phyloP scores from a whole-genome alignment of 1,284 basidiomycete species.

The Chiua sp. region DNA sequence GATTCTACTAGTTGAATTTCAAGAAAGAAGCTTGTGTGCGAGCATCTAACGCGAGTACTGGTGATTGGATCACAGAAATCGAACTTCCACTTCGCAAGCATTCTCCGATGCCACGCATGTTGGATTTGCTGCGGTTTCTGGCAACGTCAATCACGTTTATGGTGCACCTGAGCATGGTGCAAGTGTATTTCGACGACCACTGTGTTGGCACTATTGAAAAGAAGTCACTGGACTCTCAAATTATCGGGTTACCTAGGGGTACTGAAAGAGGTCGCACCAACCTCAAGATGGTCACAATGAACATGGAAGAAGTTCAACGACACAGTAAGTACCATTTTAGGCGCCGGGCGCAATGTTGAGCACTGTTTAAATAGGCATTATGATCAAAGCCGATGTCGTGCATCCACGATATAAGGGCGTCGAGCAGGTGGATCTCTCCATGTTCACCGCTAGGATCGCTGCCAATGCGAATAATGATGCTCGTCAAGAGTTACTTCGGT shows the following conservation, averaged over 20 bases:
- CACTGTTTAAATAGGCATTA: background rate
- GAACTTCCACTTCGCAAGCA: no score
- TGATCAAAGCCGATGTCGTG: conserved; percentile 2
- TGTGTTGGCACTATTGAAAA: conserved; percentile 80
- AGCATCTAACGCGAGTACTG: no score
- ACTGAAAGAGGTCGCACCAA: conserved; percentile 58
- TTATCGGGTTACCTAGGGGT: conserved; percentile 50
- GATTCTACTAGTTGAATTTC: no score
- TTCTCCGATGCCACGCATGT: conserved; percentile 65
- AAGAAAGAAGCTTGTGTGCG: no score
- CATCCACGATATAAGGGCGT: conserved; percentile 26
- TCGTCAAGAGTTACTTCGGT: conserved; percentile 78
- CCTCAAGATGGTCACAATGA: conserved; percentile 64
- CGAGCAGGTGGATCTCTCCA: conserved; percentile 65
- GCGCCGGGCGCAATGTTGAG: no score
- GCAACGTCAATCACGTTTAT: conserved; percentile 95
- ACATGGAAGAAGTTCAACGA: background rate
- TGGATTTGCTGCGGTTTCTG: conserved; percentile 89
- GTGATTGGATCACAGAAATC: no score
- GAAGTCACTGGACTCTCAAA: conserved; percentile 59
- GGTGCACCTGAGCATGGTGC: conserved; percentile 75
- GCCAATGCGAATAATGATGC: conserved; percentile 76
- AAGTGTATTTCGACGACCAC: conserved; percentile 79
- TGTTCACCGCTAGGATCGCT: conserved; percentile 81
- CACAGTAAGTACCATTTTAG: background rate